Conservation (phyloP, 768 basidiomycete genomes). For the Suillus brevipes region DNA sequence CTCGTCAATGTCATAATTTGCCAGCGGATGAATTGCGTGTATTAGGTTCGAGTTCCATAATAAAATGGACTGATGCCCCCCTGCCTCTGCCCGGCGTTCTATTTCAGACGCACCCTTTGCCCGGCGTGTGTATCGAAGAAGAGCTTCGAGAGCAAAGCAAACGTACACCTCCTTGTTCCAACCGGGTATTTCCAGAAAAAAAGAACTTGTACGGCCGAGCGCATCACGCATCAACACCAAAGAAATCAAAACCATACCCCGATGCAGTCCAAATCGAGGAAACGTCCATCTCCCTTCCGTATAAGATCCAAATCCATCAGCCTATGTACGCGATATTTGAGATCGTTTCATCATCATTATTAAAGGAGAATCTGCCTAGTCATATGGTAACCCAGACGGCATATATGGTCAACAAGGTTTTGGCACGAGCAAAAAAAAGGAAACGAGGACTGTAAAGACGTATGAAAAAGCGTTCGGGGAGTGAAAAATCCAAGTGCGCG, state of each 20-base stretch:
- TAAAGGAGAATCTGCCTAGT: constrained; percentile 26
- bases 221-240: background rate
- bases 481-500: constrained; percentile 19
- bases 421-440: constrained; percentile 13
- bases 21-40: background rate
- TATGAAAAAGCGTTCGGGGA: constrained; percentile 9
- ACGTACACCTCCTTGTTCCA: background rate
- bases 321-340: background rate
- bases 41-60: background rate
- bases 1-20: background rate
- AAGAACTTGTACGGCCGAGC: background rate
- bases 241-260: background rate
- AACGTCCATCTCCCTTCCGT: background rate
- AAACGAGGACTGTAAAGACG: constrained; percentile 16
- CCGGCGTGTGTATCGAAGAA: background rate
- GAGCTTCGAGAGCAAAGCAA: background rate
- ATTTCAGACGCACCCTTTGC: background rate
- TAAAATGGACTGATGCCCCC: background rate
- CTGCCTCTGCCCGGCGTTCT: background rate
- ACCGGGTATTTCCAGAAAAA: background rate
- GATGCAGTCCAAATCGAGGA: background rate
- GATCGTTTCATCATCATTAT: constrained; percentile 24
- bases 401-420: constrained; percentile 12
- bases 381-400: constrained; percentile 29
- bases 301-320: background rate